Evolutionary conservation across 805 yeast genomes (phyloP), one percentile per base, ranked within the genome.

Genomic region (Yarrowia keelungensis): DNA sequence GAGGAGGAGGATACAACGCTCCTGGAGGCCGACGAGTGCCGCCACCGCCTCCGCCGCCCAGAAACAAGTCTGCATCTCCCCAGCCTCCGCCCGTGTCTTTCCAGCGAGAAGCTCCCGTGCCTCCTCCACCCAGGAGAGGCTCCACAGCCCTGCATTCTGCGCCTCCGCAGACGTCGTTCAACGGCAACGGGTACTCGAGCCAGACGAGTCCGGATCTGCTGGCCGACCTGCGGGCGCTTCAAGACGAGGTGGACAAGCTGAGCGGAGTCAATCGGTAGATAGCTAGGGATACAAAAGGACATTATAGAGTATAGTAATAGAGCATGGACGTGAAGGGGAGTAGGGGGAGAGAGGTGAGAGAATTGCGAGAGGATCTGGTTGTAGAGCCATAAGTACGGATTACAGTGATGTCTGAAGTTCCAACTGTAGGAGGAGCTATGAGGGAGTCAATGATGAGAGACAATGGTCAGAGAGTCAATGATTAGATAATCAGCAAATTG

Each of bases 221-320:
- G 72, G 87, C 88, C 58, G 89, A 89, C 74, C 79, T 89, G 69
- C 84, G 84, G 73, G 89, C 89, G 9, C 80, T 89, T 59, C 91
- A 89, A 73, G 88, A 83, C 45, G 92, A 89, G 75, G 91, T 89
- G 26, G 89, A 89, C 72, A 81, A 83, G 66, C 79, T 89, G 53
- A 71, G 72, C 39, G 67, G 67, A 3, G 42, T 26, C 35, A 45
- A 9, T 36, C 53, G 67, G 38, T 47, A n/a, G 35, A 47, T 19
- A 1, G 15, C 5, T 32, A 14, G 35, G 11, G 36, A 35, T 5
- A 26, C n/a, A 49, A 49, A 49, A 49, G 51, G 53, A 49, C 53
- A 49, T 49, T 49, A 49, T 49, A 49, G 51, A 47, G 51, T 49
- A 49, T 15, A 49, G 53, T 49, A 49, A 49, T 49, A 49, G 53